Percentiles rank a stretch among this genome's conserved stretches.
Evolutionary conservation across 23 red algal genomes (phyloP).

Genomic region (Gracilariopsis chorda): DNA sequence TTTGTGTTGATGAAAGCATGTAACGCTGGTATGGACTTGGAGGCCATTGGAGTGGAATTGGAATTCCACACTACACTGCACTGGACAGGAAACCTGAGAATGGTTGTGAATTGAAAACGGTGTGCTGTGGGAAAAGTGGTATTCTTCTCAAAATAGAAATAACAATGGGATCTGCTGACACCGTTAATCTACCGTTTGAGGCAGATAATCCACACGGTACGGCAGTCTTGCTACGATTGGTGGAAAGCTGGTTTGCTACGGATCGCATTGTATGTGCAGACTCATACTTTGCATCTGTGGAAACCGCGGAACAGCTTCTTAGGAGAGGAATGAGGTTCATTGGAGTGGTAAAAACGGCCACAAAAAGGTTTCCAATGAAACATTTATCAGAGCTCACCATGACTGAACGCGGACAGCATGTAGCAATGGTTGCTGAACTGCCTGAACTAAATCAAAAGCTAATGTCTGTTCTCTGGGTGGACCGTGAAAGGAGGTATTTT

Average conservation of each 20-base stretch:
- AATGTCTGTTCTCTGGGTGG: conserved; percentile 32
- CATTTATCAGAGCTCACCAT: neutral
- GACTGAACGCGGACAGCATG: neutral
- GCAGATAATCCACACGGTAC: conserved; percentile 17
- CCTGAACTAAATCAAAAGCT: neutral
- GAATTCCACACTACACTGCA: neutral
- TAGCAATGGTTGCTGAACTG: neutral
- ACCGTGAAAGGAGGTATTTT: conserved; percentile 27
- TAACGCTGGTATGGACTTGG: conserved; percentile 1
- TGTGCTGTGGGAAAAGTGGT: neutral
- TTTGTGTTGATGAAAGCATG: neutral
- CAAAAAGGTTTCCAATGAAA: neutral
- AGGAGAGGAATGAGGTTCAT: neutral
- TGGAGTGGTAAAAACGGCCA: conserved; percentile 27
- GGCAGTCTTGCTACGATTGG: neutral
- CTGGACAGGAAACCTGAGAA: neutral
- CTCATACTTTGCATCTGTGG: conserved; percentile 43
- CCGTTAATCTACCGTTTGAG: neutral
- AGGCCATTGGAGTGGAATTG: neutral
- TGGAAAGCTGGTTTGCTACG: neutral
- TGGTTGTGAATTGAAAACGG: neutral
- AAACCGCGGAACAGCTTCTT: neutral
- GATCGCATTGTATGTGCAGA: conserved; percentile 26
- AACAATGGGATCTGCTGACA: neutral
- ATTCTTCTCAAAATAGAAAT: neutral